Evolutionary conservation across 106 monocot genomes (phyloP).

Genomic region (Allium cepa): DNA sequence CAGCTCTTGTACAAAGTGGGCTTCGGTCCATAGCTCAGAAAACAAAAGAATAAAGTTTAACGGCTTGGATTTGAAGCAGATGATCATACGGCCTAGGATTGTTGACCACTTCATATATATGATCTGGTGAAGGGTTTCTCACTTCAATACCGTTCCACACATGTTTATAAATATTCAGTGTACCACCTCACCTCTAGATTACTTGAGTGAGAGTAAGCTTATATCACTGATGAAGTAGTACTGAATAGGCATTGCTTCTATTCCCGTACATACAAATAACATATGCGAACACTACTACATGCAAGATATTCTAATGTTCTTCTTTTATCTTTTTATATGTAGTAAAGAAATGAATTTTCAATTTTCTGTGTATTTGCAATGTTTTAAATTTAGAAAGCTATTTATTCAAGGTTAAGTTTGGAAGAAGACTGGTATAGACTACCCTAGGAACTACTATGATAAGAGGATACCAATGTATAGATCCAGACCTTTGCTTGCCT

Average conservation of each 20-base stretch:
- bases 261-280: conserved; percentile 91
- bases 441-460: conserved; percentile 80
- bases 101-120: too few relatives aligned
- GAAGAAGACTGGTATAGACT: conserved; percentile 84
- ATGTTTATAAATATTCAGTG: conserved; percentile 40
- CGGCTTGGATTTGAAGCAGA: too few relatives aligned
- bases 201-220: conserved; percentile 95
- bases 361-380: neutral
- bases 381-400: neutral
- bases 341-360: neutral
- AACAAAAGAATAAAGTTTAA: too few relatives aligned
- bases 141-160: too few relatives aligned
- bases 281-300: conserved; percentile 95
- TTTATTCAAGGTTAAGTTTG: conserved; percentile 72
- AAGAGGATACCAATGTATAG: conserved; percentile 82
- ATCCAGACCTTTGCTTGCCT: too few relatives aligned
- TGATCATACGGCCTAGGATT: too few relatives aligned
- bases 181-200: conserved; percentile 82
- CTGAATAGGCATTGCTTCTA: conserved; percentile 96
- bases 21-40: too few relatives aligned
- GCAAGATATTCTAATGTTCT: conserved; percentile 39
- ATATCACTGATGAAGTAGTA: conserved; percentile 97
- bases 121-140: too few relatives aligned
- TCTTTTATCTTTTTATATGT: neutral
- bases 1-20: too few relatives aligned